Evolutionary conservation across 2,329 filamentous ascomycete genomes (phyloP).

Genomic region (Apiospora arundinis): DNA sequence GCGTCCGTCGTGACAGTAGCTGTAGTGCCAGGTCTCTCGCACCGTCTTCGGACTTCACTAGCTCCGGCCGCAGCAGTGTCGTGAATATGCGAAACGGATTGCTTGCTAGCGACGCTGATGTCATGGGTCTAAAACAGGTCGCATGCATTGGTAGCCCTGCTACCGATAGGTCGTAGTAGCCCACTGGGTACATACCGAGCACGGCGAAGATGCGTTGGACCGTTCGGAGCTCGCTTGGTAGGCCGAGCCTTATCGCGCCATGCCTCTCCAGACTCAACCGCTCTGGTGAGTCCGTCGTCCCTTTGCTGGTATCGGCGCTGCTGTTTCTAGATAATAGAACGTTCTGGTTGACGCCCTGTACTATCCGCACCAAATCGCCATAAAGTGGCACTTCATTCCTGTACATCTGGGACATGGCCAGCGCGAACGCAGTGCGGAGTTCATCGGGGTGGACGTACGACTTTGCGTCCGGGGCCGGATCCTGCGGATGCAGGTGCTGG

Average conservation of each 20-base stretch:
- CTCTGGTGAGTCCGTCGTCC: neutral
- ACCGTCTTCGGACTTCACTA: constrained; percentile 41
- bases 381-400: constrained; percentile 34
- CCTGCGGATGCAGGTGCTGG: neutral
- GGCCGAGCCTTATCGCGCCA: constrained; percentile 49
- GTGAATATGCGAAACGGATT: constrained; percentile 55
- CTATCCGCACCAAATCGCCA: constrained; percentile 30
- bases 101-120: constrained; percentile 39
- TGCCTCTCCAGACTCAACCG: constrained; percentile 33
- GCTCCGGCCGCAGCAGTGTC: constrained; percentile 48
- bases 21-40: constrained; percentile 41
- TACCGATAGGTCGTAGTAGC: constrained; percentile 57
- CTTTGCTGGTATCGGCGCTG: neutral
- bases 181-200: constrained; percentile 55
- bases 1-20: constrained; percentile 44
- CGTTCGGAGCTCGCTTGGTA: constrained; percentile 42
- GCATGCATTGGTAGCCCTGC: constrained; percentile 58
- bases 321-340: neutral
- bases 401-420: constrained; percentile 34
- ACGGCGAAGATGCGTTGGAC: constrained; percentile 51
- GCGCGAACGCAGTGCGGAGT: constrained; percentile 28
- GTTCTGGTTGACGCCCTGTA: constrained; percentile 24
- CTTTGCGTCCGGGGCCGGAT: neutral
- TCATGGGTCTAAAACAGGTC: constrained; percentile 55
- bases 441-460: constrained; percentile 20